Evolutionary conservation across 176 grass and related monocot genomes (phyloP), one percentile per base, ranked within the genome.

Genomic region (Oryza rufipogon): DNA sequence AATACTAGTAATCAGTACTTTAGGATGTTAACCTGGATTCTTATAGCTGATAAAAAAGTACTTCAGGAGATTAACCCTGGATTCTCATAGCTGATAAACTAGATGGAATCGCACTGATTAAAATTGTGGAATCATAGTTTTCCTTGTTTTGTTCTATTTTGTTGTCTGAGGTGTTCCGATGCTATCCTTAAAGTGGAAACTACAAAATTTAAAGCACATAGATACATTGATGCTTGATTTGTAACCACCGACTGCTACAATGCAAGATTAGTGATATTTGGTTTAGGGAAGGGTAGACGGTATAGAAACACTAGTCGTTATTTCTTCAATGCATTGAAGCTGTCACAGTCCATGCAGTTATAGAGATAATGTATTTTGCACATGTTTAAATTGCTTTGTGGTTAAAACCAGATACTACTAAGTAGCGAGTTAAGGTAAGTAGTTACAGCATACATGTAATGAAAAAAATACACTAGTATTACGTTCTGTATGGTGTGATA

Each of bases 31-130:
- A n/a, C 34, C 34, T 36, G 34, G 34, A 5, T 36, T 54, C 34
- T 33, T 5, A 80, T 42, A 51, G 36, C 23, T 74, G 76, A 63
- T 80, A 86, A 66, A 34, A 32, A 32, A 72, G 19, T 20, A 56
- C 52, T 20, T 56, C 2, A 58, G 41, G 49, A 39, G 41, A 54
- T 87, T 70, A 38, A n/a, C 3, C 10, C 45, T 83, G 32, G 67
- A 54, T 73, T 54, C 34, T 33, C 9, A 80, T 42, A 51, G 36
- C 23, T 74, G 76, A 63, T 80, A 86, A 66, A 34, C 7, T 22
- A 61, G 16, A 66, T 64, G 11, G 32, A 64, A n/a, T 45, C 26
- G 11, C 11, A 66, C 11, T 42, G 19, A 33, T 51, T n/a, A 42
- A 64, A 42, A 56, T 38, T 42, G 44, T 41, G 44, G 11, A 66